Evolutionary conservation across 108 stramenopile species (phyloP).

Genomic region (Pseudonitzschia multiseries): DNA sequence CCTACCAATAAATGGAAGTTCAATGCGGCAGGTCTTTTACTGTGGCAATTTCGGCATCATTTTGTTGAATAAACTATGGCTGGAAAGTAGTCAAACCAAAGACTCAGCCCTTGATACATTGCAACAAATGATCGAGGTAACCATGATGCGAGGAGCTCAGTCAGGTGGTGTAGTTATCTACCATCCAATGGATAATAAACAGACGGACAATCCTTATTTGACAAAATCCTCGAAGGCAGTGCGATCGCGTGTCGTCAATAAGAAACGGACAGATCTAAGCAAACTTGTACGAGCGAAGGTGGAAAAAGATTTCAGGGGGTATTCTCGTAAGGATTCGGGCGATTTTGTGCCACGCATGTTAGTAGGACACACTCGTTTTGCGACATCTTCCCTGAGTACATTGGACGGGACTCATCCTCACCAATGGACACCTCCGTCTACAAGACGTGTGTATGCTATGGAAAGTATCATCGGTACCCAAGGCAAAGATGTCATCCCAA

Average conservation of each 20-base stretch:
- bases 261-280: slow-evolving; percentile 73
- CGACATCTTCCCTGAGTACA: slow-evolving; percentile 66
- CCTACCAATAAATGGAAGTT: neutral
- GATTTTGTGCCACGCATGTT: slow-evolving; percentile 29
- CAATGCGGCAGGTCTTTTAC: slow-evolving; percentile 24
- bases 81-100: slow-evolving; percentile 47
- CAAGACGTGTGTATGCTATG: slow-evolving; percentile 32
- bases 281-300: slow-evolving; percentile 49
- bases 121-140: slow-evolving; percentile 77
- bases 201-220: neutral
- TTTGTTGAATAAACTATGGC: slow-evolving; percentile 68
- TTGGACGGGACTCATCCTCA: slow-evolving; percentile 85
- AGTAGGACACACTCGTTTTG: slow-evolving; percentile 80
- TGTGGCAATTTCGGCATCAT: slow-evolving; percentile 86
- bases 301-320: slow-evolving; percentile 18
- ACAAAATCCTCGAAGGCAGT: slow-evolving; percentile 33
- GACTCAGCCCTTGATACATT: slow-evolving; percentile 62
- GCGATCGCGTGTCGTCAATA: slow-evolving; percentile 76
- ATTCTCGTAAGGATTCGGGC: slow-evolving; percentile 7
- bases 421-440: slow-evolving; percentile 52
- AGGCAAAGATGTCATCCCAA: neutral
- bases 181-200: slow-evolving; percentile 13
- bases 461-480: neutral
- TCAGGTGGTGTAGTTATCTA: slow-evolving; percentile 72
- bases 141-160: slow-evolving; percentile 90